A percentile compares a stretch with the other conserved stretches of the same genome.
Evolutionary conservation across 2,329 filamentous ascomycete genomes (phyloP).

Genomic region (Calonectria crousiana): DNA sequence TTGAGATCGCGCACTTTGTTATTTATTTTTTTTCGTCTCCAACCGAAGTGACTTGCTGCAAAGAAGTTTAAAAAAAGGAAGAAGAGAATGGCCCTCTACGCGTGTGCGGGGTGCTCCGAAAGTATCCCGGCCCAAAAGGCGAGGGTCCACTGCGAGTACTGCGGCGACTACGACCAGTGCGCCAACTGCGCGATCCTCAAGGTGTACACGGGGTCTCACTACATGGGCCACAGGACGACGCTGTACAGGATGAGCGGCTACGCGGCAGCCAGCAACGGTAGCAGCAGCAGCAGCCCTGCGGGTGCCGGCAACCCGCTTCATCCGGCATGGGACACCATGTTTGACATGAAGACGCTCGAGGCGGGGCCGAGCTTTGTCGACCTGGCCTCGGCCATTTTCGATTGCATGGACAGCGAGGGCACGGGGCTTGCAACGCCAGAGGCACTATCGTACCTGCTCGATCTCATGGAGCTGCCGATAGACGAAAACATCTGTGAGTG

Average conservation of each 20-base stretch:
- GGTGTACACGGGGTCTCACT: constrained; percentile 9
- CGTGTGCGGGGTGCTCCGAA: constrained; percentile 10
- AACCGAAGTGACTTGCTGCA: not conserved
- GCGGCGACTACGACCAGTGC: constrained; percentile 12
- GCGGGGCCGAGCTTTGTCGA: constrained; percentile 12
- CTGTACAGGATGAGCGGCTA: constrained; percentile 10
- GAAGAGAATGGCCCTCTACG: not conserved
- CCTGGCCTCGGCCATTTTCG: constrained; percentile 3
- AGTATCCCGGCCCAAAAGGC: constrained; percentile 7
- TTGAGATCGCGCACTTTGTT: not conserved
- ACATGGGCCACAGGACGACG: constrained; percentile 1
- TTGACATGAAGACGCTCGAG: constrained; percentile 15
- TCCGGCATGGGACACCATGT: constrained; percentile 9
- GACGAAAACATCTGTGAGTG: constrained; percentile 1
- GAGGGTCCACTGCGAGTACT: constrained; percentile 4
- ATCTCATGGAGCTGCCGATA: not conserved
- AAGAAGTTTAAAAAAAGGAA: too few relatives aligned
- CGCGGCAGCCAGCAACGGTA: too few relatives aligned
- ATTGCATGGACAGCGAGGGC: constrained; percentile 10
- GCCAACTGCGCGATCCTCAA: constrained; percentile 17
- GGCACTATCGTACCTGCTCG: not conserved
- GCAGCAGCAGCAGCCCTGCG: not conserved
- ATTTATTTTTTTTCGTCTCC: too few relatives aligned
- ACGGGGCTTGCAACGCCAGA: constrained; percentile 7
- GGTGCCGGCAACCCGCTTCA: not conserved